Base-by-base conservation (phyloP, 768 basidiomycete species). In the Cubamyces sp. region DNA sequence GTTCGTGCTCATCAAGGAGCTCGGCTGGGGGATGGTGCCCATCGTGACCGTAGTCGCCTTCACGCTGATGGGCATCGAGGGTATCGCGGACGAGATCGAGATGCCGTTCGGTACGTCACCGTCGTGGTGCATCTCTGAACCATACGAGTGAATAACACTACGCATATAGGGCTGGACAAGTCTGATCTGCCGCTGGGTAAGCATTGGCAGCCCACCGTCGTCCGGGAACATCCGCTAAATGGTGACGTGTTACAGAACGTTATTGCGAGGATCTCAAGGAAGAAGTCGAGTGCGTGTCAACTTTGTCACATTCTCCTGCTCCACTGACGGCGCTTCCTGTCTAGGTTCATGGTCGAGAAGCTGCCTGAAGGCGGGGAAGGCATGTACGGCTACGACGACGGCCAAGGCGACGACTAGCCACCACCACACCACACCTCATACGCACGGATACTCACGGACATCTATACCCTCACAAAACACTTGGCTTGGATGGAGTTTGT, bases 41-140 rank as follows among this genome's bases (percentile, higher is more conserved):
- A 80, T 95, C 25, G 87, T 93, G 19, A 94, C 92, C 21, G 84
- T 91, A 15, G 88, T 95, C 28, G 87, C 92, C 8, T 94, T 96
- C 78, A 95, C 91, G 0, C 83, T 97, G 54, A 94, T 95, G 85
- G 94, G 94, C 18, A 92, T 98, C 54, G 95, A 97, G 79, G 94
- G 94, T 5, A 98, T 97, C 66, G 95, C 96, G 0, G 90, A 96
- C 62, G 88, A 94, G 74, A 94, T 96, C 66, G 95, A 97, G 74
- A 91, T 91, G 87, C 96, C 96, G 0, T 97, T 97, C 67, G 95
- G 94, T 88, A 63, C 49, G 80, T 74, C 23, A 18, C 43, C 19
- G 39, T 23, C 19, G 9, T 18, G 19, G 41, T n/a, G 3, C n/a
- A 23, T 42, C 21, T 23, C 40, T 21, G 16, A 26, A 15, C 2